These are phyloP conservation scores for Candida cerambycidarum DNA, from an alignment of 805 yeast species.

Conservation along the genomic window DNA sequence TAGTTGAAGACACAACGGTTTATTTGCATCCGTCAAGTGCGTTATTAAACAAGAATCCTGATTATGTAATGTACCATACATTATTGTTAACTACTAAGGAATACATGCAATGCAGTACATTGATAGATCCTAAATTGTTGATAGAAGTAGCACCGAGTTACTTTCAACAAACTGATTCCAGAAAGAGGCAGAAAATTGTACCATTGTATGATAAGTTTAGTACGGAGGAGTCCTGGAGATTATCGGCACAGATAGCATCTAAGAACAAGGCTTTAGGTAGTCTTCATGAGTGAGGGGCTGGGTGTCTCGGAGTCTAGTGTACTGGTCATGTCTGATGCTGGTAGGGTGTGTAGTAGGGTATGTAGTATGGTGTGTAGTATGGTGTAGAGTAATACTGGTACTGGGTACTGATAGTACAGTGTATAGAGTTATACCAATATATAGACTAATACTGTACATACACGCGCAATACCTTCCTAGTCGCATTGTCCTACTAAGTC, in stretches of 20 bases:
- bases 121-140: slow-evolving; percentile 82
- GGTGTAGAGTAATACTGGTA: too few species aligned
- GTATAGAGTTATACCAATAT: too few species aligned
- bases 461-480: too few species aligned
- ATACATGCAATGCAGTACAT: slow-evolving; percentile 86
- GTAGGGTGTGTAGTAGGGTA: not conserved
- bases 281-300: not conserved
- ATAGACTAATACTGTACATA: too few species aligned
- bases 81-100: slow-evolving; percentile 81
- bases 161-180: slow-evolving; percentile 60
- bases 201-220: slow-evolving; percentile 67
- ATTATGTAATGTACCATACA: slow-evolving; percentile 80
- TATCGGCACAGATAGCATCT: slow-evolving; percentile 44
- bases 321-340: too few species aligned
- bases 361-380: too few species aligned
- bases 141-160: slow-evolving; percentile 68
- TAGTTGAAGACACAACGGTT: slow-evolving; percentile 70
- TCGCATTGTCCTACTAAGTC: not conserved
- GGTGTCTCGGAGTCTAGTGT: too few species aligned
- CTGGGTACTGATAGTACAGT: too few species aligned
- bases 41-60: slow-evolving; percentile 61
- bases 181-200: slow-evolving; percentile 61
- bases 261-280: slow-evolving; percentile 19
- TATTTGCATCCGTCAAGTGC: slow-evolving; percentile 86
- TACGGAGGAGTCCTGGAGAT: slow-evolving; percentile 72